These are phyloP conservation scores for Lipomyces japonicus DNA, from an alignment of 805 yeast genomes.

Conservation along the genomic window DNA sequence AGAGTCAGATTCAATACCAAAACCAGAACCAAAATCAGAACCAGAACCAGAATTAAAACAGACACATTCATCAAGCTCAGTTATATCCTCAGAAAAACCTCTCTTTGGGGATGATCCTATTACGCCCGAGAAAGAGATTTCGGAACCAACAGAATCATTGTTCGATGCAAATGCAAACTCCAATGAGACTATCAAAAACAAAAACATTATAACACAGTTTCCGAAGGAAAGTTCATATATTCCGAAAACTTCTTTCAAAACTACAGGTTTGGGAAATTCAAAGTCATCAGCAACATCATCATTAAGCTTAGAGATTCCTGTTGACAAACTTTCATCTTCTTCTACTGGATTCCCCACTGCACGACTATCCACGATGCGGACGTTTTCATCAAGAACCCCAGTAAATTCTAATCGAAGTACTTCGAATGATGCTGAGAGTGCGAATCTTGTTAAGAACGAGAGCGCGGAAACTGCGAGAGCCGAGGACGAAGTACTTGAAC, in stretches of 20 bases:
- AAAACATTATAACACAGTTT: neutral
- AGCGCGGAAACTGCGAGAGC: neutral
- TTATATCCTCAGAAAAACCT: no score
- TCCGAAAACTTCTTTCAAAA: slow-evolving; percentile 4
- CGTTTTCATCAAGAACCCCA: no score
- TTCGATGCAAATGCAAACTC: neutral
- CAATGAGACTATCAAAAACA: neutral
- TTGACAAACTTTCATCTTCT: slow-evolving; percentile 15
- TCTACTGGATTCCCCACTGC: slow-evolving; percentile 6
- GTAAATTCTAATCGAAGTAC: no score
- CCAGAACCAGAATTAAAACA: neutral
- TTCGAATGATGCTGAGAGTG: slow-evolving; percentile 16
- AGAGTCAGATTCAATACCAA: neutral
- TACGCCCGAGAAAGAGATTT: neutral
- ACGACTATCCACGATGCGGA: slow-evolving; percentile 5
- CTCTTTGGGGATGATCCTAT: slow-evolving; percentile 3
- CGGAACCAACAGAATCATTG: neutral
- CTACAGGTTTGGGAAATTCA: neutral
- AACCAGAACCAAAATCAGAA: neutral
- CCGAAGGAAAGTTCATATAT: slow-evolving; percentile 1
- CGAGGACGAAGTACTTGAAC: neutral
- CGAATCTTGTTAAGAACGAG: neutral
- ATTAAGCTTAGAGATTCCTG: slow-evolving; percentile 14
- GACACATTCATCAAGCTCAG: no score
- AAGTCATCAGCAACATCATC: slow-evolving; percentile 6